Conservation (phyloP, 805 yeast genomes). For the Zygosaccharomyces bailii region DNA sequence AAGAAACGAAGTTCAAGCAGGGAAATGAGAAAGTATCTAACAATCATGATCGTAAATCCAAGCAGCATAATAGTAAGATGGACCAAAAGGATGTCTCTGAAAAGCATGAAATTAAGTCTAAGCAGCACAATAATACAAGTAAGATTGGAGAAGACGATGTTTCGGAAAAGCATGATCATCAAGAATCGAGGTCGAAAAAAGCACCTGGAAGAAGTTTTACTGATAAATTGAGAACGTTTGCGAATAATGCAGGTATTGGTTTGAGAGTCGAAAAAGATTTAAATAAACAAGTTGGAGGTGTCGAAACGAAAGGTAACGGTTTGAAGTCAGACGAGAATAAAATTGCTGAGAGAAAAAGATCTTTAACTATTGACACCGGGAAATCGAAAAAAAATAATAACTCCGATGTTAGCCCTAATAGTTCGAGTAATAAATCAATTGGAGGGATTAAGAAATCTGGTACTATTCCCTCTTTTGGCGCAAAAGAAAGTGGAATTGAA, state of each 20-base stretch:
- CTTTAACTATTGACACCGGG: not conserved
- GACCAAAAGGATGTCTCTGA: not conserved
- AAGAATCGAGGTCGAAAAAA: not conserved
- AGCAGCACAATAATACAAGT: not conserved
- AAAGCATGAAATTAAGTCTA: not conserved
- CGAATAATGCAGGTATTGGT: constrained; percentile 21
- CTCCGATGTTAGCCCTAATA: not conserved
- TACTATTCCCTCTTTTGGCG: not conserved
- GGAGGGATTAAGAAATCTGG: not conserved
- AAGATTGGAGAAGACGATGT: not conserved
- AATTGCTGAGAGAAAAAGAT: not conserved
- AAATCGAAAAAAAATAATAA: not conserved
- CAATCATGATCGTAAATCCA: not conserved
- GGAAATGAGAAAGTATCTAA: not conserved
- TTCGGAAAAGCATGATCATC: not conserved
- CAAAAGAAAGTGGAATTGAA: not conserved
- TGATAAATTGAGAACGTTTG: constrained; percentile 21
- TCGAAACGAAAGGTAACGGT: constrained; percentile 4
- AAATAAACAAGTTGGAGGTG: not conserved
- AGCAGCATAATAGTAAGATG: not conserved
- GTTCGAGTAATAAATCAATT: not conserved
- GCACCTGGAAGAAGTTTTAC: constrained; percentile 13
- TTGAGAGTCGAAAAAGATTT: constrained; percentile 15
- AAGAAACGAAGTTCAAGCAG: not conserved
- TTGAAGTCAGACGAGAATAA: not conserved